Evolutionary conservation across 768 basidiomycete genomes (phyloP).

Genomic region (Tricholoma terreum): DNA sequence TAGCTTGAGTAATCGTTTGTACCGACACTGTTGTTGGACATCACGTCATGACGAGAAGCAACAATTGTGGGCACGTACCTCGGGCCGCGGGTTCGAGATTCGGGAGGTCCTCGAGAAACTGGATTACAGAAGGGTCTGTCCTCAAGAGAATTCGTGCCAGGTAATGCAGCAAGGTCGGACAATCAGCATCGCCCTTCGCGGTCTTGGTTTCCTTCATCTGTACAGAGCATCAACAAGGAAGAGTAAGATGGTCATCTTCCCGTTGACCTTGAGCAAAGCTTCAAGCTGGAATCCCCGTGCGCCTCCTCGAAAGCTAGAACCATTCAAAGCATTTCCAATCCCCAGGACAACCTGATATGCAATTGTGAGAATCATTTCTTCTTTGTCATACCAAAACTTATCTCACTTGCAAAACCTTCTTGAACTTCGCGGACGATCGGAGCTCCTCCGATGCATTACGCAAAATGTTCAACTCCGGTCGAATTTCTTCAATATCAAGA

Average conservation of each 20-base stretch:
- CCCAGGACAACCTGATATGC: conserved; percentile 58
- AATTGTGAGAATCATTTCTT: neutral
- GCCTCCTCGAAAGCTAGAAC: conserved; percentile 76
- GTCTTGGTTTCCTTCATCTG: conserved; percentile 86
- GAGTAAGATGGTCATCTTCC: conserved; percentile 2
- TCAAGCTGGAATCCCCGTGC: conserved; percentile 86
- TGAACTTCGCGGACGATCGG: conserved; percentile 60
- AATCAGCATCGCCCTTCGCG: conserved; percentile 58
- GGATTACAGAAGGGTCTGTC: conserved; percentile 59
- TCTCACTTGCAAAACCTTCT: conserved; percentile 63
- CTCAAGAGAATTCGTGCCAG: conserved; percentile 72
- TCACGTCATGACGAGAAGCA: neutral
- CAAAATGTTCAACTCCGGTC: conserved; percentile 75
- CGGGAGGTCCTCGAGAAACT: conserved; percentile 79
- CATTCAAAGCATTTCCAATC: conserved; percentile 83
- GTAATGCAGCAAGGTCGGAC: conserved; percentile 90
- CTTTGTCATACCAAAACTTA: neutral
- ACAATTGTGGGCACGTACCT: conserved; percentile 39
- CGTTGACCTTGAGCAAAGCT: conserved; percentile 69
- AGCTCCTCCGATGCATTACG: conserved; percentile 71
- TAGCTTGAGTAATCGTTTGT: conserved; percentile 56
- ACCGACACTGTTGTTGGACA: conserved; percentile 60
- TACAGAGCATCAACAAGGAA: neutral
- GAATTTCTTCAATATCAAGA: conserved; percentile 77
- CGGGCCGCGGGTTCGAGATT: conserved; percentile 81